Base-by-base conservation (phyloP, 2,329 filamentous ascomycete genomes). In the Aspergillus tubingensis region DNA sequence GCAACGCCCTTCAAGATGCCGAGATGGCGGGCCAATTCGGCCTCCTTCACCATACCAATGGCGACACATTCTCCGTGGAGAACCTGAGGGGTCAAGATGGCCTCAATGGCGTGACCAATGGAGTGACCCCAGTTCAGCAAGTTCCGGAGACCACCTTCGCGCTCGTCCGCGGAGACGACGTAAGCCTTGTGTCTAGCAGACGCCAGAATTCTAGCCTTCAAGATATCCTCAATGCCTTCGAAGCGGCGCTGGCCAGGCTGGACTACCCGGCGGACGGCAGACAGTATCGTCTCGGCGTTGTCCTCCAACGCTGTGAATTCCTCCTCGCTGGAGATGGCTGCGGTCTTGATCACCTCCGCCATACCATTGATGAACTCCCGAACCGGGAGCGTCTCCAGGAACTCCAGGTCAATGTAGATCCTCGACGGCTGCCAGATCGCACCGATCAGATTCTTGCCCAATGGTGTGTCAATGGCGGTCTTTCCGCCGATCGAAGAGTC, bases 401-500 rank as follows among this genome's bases (percentile, higher is more conserved):
- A 98, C 58, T 88, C 85, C 62, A 98, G 82, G 76, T 99, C 95
- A 69, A 99, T 93, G 78, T 96, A 99, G 66, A 98, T 93, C 64
- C 92, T 88, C 71, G 90, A 85, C 4, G 95, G 95, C 75, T 99
- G 95, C 93, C 94, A 98, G 78, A 99, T 98, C 36, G 94, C 88
- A 3, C 95, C 95, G 59, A 99, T 88, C 63, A 99, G 80, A 74
- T 99, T 99, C 83, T 99, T 99, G 62, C 95, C 95, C 74, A 93
- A 86, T 7, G 94, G 93, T 0, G 92, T 96, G 74, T 99, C 95
- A 76, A 99, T 98, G 59, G 95, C 95, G 8, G 95, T 99, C 83
- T 99, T 99, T 65, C 95, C 95, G 63, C 95, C 95, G 73, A 99
- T 98, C 39, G 92, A 96, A 49, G 94, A 98, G 78, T 99, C 95